phyloP scores from a whole-genome alignment of 768 basidiomycete species.

The Mrakia gelida region DNA sequence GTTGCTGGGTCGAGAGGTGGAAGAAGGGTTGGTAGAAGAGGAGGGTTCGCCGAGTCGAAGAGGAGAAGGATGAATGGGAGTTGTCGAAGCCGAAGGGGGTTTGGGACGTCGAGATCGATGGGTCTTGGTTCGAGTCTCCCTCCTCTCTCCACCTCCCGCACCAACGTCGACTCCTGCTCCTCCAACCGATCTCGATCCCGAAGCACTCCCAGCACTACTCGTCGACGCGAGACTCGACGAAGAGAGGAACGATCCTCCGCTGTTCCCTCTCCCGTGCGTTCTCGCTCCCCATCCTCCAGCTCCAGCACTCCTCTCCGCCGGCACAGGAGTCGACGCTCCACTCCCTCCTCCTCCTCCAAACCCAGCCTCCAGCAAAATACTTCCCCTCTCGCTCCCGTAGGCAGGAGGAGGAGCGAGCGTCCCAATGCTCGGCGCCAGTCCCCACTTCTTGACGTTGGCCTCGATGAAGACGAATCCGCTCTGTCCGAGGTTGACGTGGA shows the following conservation, averaged over 20 bases:
- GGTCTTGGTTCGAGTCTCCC: constrained; percentile 48
- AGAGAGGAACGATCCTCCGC: constrained; percentile 18
- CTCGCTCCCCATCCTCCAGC: neutral
- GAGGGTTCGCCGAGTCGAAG: constrained; percentile 46
- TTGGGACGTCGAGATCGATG: constrained; percentile 61
- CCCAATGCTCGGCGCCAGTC: constrained; percentile 91
- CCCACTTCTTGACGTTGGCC: constrained; percentile 99
- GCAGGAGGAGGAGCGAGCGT: constrained; percentile 96
- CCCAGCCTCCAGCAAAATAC: constrained; percentile 89
- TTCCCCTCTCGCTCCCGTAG: constrained; percentile 93
- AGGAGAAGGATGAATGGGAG: constrained; percentile 57
- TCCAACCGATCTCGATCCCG: neutral
- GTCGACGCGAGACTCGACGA: constrained; percentile 7
- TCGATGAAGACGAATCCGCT: constrained; percentile 99
- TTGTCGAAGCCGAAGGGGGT: constrained; percentile 44
- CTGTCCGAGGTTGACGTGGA: constrained; percentile 96
- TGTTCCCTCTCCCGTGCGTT: neutral
- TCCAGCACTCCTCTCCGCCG: constrained; percentile 5
- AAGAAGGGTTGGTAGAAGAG: neutral
- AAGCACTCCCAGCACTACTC: neutral
- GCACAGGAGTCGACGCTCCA: neutral
- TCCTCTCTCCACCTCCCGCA: constrained; percentile 40
- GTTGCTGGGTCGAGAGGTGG: neutral
- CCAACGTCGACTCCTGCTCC: neutral
- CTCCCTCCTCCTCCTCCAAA: constrained; percentile 46